Evolutionary conservation across 1,139 yeast species (phyloP).

Genomic region (Taphrina deformans): DNA sequence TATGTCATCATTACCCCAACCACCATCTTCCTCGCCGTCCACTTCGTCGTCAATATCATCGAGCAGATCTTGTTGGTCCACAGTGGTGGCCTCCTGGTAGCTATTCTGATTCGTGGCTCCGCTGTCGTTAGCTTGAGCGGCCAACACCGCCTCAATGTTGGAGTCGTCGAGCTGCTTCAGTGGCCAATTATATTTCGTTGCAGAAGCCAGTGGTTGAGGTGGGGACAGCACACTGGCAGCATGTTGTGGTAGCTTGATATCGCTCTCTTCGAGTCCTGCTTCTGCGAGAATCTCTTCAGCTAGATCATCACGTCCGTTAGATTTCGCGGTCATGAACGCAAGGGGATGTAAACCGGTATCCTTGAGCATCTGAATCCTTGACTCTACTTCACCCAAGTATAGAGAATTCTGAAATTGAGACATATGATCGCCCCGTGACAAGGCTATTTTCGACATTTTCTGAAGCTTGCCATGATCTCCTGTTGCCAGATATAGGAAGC

Average conservation of each 20-base stretch:
- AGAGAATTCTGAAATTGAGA: slow-evolving; percentile 81
- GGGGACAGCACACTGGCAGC: slow-evolving; percentile 49
- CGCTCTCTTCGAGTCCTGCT: slow-evolving; percentile 60
- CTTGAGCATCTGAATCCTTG: slow-evolving; percentile 71
- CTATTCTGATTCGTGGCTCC: not conserved
- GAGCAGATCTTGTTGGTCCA: slow-evolving; percentile 37
- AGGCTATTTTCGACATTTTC: slow-evolving; percentile 89
- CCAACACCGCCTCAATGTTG: slow-evolving; percentile 51
- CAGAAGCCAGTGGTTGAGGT: slow-evolving; percentile 51
- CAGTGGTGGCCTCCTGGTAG: slow-evolving; percentile 36
- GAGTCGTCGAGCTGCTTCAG: slow-evolving; percentile 69
- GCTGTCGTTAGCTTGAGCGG: slow-evolving; percentile 37
- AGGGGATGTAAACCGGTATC: slow-evolving; percentile 81
- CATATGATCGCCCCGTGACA: slow-evolving; percentile 76
- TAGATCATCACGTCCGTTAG: slow-evolving; percentile 74
- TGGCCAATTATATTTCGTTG: slow-evolving; percentile 72
- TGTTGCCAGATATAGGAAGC: slow-evolving; percentile 79
- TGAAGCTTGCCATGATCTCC: slow-evolving; percentile 75
- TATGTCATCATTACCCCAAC: slow-evolving; percentile 51
- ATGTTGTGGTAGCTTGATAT: slow-evolving; percentile 63
- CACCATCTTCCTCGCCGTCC: slow-evolving; percentile 43
- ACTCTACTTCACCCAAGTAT: slow-evolving; percentile 71
- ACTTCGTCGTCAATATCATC: slow-evolving; percentile 42
- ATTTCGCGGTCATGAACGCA: slow-evolving; percentile 89
- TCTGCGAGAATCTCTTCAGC: slow-evolving; percentile 71